Percentiles rank a stretch among this genome's conserved stretches.
Conservation (phyloP, 2,329 filamentous ascomycete species). For the Sclerotinia sclerotiorum region DNA sequence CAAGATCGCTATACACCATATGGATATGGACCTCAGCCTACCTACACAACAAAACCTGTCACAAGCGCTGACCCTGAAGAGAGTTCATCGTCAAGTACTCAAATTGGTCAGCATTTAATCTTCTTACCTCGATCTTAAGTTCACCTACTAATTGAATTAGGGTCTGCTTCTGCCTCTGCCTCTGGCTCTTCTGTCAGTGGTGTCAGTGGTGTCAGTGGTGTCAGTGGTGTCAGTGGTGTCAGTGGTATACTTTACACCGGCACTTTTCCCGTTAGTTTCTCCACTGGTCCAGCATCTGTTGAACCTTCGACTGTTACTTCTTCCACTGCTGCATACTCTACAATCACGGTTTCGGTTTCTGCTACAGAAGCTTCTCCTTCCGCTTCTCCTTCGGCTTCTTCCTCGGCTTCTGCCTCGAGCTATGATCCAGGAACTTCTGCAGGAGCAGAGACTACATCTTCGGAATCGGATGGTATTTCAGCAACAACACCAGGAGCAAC, state of each 20-base stretch:
- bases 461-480: neutral
- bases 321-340: slow-evolving; percentile 9
- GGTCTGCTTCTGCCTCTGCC: slow-evolving; percentile 3
- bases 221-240: too few relatives aligned
- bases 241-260: slow-evolving; percentile 12
- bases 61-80: slow-evolving; percentile 26
- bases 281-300: slow-evolving; percentile 6
- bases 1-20: slow-evolving; percentile 35
- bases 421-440: slow-evolving; percentile 19
- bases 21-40: slow-evolving; percentile 35
- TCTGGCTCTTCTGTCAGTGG: slow-evolving; percentile 12
- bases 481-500: neutral
- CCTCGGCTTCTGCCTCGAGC: slow-evolving; percentile 16
- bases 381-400: slow-evolving; percentile 12
- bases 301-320: slow-evolving; percentile 15
- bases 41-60: slow-evolving; percentile 21
- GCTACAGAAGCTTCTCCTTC: slow-evolving; percentile 11
- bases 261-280: slow-evolving; percentile 14
- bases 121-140: neutral
- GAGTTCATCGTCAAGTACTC: slow-evolving; percentile 21
- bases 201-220: too few relatives aligned
- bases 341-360: slow-evolving; percentile 5
- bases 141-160: slow-evolving; percentile 10
- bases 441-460: neutral
- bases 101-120: slow-evolving; percentile 1